These are phyloP conservation scores for Hirschioporus abietinus DNA, from an alignment of 768 basidiomycete species.

Conservation along the genomic window DNA sequence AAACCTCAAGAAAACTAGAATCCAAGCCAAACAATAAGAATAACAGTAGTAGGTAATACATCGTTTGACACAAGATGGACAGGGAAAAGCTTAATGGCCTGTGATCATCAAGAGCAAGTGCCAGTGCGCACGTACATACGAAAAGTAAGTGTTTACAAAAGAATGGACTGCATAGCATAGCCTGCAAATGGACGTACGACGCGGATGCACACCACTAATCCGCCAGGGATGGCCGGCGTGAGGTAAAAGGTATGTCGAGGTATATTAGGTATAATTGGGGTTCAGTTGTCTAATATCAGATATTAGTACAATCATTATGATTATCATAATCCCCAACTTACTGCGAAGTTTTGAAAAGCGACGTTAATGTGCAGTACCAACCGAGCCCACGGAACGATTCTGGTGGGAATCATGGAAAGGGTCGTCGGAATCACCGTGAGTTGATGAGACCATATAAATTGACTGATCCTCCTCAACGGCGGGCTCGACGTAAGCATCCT, in stretches of 20 bases:
- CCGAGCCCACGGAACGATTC: not conserved
- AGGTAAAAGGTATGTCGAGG: not conserved
- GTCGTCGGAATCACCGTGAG: not conserved
- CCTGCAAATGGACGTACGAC: not conserved
- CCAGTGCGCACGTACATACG: not conserved
- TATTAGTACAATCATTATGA: not conserved
- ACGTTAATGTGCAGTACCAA: not conserved
- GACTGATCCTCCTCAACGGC: not conserved
- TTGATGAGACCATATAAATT: not conserved
- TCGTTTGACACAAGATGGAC: not conserved
- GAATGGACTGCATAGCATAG: conserved; percentile 1
- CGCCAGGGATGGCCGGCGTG: not conserved
- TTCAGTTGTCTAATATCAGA: not conserved
- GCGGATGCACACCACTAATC: not conserved
- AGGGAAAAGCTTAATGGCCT: not conserved
- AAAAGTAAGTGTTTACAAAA: not conserved
- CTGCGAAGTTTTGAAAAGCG: too few relatives aligned
- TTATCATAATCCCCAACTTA: not conserved
- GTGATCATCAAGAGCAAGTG: not conserved
- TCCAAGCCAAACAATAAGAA: not conserved
- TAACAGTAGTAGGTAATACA: not conserved
- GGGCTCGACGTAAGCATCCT: not conserved
- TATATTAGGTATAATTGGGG: not conserved
- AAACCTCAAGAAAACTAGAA: not conserved
- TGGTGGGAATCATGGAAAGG: not conserved